phyloP scores from a whole-genome alignment of 345 rosid genomes.

The Eucalyptus pumila region DNA sequence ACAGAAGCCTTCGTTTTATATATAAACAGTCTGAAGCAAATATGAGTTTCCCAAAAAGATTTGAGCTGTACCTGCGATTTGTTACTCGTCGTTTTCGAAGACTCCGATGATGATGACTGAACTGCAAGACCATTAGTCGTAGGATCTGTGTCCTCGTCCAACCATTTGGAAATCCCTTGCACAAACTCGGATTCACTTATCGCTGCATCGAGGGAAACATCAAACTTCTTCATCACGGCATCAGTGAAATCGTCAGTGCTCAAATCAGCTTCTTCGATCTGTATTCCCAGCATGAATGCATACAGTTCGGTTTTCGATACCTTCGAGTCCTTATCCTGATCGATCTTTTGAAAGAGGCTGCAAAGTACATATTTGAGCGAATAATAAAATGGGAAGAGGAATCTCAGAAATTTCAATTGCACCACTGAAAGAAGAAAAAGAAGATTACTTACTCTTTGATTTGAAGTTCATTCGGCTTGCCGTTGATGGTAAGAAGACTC shows the following conservation, averaged over 20 bases:
- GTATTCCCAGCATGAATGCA: slow-evolving; percentile 23
- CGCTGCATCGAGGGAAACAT: slow-evolving; percentile 1
- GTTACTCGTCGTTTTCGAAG: neutral
- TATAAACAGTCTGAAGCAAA: neutral
- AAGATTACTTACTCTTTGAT: slow-evolving; percentile 8
- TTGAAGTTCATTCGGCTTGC: slow-evolving; percentile 7
- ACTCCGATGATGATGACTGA: neutral
- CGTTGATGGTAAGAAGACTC: slow-evolving; percentile 5
- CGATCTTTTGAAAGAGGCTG: slow-evolving; percentile 29
- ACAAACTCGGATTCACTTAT: slow-evolving; percentile 21
- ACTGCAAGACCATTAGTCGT: neutral
- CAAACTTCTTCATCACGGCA: slow-evolving; percentile 19
- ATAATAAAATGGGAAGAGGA: neutral
- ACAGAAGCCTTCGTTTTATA: neutral
- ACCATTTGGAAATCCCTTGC: slow-evolving; percentile 17
- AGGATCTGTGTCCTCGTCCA: neutral
- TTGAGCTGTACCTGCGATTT: neutral
- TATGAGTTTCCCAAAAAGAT: neutral
- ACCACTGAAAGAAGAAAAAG: neutral
- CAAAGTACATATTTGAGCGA: neutral
- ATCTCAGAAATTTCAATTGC: neutral
- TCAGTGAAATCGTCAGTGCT: neutral
- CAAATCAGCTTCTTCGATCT: slow-evolving; percentile 14
- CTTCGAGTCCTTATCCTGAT: neutral
- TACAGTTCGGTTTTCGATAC: slow-evolving; percentile 20